Percentiles rank a stretch among this genome's conserved stretches.
Conservation (phyloP, 1,284 basidiomycete species). For the Ceratobasidium sp. region DNA sequence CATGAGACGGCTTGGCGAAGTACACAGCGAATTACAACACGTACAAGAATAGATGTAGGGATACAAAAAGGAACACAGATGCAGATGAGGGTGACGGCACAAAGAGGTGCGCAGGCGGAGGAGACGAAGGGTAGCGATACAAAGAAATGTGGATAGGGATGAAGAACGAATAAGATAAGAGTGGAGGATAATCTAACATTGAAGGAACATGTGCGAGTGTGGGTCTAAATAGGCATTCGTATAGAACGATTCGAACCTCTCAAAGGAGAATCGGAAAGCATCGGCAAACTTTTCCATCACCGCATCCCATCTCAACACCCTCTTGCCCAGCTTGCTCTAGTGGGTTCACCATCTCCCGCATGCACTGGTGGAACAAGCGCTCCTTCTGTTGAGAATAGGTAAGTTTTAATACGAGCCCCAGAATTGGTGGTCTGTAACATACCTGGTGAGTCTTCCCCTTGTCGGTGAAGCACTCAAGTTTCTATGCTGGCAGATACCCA, state of each 20-base stretch:
- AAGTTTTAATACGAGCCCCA: not conserved
- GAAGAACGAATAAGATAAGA: no score
- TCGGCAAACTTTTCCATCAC: slow-evolving; percentile 31
- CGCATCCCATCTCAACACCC: slow-evolving; percentile 41
- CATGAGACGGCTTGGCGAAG: not conserved
- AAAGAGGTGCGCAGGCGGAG: not conserved
- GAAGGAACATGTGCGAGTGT: no score
- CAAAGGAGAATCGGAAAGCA: slow-evolving; percentile 41
- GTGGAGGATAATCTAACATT: no score
- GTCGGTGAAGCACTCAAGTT: not conserved
- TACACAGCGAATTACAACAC: not conserved
- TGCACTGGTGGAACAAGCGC: slow-evolving; percentile 40
- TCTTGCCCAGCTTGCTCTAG: slow-evolving; percentile 27
- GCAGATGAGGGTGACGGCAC: not conserved
- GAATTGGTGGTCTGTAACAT: not conserved
- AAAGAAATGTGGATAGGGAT: no score
- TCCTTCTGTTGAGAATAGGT: not conserved
- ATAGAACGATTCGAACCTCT: not conserved
- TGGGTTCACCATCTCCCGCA: slow-evolving; percentile 26
- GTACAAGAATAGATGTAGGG: not conserved
- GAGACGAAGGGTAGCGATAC: no score
- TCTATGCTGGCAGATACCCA: not conserved
- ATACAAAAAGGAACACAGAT: not conserved
- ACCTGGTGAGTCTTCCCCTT: not conserved
- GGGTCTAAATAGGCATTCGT: not conserved